Evolutionary conservation across 1,284 basidiomycete genomes (phyloP).

Genomic region (Fomitopsis betulina): DNA sequence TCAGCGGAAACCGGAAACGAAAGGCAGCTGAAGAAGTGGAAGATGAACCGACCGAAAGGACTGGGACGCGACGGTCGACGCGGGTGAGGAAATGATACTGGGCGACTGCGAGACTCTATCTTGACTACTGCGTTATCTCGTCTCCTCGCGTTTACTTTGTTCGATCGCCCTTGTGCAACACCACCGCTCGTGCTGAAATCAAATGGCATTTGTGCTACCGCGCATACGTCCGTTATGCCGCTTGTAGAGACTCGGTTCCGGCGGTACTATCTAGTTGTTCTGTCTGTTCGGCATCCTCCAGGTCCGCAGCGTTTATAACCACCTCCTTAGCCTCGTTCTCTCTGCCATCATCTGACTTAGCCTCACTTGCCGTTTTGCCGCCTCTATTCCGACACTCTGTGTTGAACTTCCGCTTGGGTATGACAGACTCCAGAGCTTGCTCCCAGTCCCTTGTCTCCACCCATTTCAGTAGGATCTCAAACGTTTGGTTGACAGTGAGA

Average conservation of each 20-base stretch:
- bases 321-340: constrained; percentile 3
- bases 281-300: constrained; percentile 17
- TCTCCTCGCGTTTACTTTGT: not conserved
- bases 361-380: constrained; percentile 16
- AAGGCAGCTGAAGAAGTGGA: constrained; percentile 13
- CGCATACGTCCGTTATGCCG: not conserved
- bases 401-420: constrained; percentile 87
- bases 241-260: not conserved
- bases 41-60: constrained; percentile 1
- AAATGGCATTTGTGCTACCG: not conserved
- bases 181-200: not conserved
- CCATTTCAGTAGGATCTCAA: constrained; percentile 92
- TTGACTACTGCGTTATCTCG: not conserved
- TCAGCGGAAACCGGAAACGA: constrained; percentile 13
- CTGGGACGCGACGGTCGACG: constrained; percentile 11
- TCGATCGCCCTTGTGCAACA: not conserved
- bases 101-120: not conserved
- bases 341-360: constrained; percentile 12
- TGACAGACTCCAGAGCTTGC: constrained; percentile 76
- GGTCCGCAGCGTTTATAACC: constrained; percentile 14
- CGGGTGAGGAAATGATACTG: constrained; percentile 13
- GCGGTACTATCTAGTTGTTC: not conserved
- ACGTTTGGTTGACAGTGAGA: constrained; percentile 94
- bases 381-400: constrained; percentile 23
- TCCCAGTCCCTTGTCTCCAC: constrained; percentile 82